Conservation (phyloP, 306 rosid genomes). For the Acacia confusa region DNA sequence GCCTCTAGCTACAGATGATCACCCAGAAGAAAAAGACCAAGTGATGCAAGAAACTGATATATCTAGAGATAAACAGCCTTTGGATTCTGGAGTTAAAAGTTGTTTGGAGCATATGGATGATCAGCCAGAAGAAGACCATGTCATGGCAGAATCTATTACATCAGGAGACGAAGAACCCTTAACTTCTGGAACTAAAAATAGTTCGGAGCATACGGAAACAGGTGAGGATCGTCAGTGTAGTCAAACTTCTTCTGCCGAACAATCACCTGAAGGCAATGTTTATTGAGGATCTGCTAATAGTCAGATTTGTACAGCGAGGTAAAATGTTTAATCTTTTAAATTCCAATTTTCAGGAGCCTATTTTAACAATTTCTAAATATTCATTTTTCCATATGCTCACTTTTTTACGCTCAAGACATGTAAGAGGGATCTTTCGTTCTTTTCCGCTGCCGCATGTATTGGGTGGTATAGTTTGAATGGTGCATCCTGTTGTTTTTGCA, state of each 20-base stretch:
- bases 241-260: slow-evolving; percentile 43
- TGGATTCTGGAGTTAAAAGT: background rate
- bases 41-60: background rate
- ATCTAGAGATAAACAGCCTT: slow-evolving; percentile 1
- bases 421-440: slow-evolving; percentile 50
- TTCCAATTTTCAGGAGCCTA: slow-evolving; percentile 52
- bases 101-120: slow-evolving; percentile 40
- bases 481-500: slow-evolving; percentile 38
- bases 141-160: background rate
- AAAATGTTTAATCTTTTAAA: slow-evolving; percentile 51
- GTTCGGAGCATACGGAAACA: slow-evolving; percentile 42
- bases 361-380: slow-evolving; percentile 45
- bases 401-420: slow-evolving; percentile 56
- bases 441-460: slow-evolving; percentile 55
- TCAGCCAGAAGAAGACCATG: slow-evolving; percentile 32
- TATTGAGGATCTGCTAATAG: slow-evolving; percentile 55
- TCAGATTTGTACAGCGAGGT: slow-evolving; percentile 87
- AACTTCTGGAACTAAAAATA: slow-evolving; percentile 5
- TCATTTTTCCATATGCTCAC: slow-evolving; percentile 42
- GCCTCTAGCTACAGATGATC: slow-evolving; percentile 38
- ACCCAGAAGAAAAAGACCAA: slow-evolving; percentile 34
- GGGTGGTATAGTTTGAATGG: slow-evolving; percentile 62
- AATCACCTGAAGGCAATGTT: slow-evolving; percentile 45
- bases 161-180: background rate
- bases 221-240: slow-evolving; percentile 45